Base-by-base conservation (phyloP, 495 filamentous ascomycete species). In the Lichenothelia convexa region DNA sequence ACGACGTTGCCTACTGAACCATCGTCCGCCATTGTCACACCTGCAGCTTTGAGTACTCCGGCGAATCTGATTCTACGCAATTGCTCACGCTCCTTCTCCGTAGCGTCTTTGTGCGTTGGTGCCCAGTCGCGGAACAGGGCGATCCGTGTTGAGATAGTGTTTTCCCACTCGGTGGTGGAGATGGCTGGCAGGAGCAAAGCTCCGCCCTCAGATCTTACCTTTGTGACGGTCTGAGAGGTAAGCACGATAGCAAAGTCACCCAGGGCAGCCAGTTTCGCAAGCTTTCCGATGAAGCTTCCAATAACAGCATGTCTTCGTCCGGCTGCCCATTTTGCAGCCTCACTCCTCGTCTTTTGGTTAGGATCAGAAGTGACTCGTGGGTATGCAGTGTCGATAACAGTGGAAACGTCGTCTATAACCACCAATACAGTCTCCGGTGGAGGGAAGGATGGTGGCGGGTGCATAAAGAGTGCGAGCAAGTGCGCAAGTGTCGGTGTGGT, bases 391-490 rank as follows among this genome's bases (percentile, higher is more conserved):
- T 75, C 72, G 42, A 89, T 63, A n/a, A 79, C 59, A 11, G 69
- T 71, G 6, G 82, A 81, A 13, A 89, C 54, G 1, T 75, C 73
- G 50, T 89, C 81, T 45, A 93, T 59, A 7, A 91, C 64, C n/a
- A 93, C 45, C 1, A 92, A 61, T 15, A 55, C 61, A 3, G 76
- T 77, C 18, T 59, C 54, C 21, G 48, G 41, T 0, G 75, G 73
- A 12, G 80, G 67, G 48, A 79, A 74, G 17, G 48, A 48, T 11
- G 62, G 43, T 2, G 70, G 66, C 15, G 78, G 71, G 38, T 73
- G 69, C 21, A 69, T 56, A 21, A 92, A 53, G 4, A 93, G 56
- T 2, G 78, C 77, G 20, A 93, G 60, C 4, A 92, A 57, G 54
- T 93, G 85, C 5, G 86, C 65, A 16, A 93, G 61, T 11, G 61